Conservation (phyloP, 768 basidiomycete species). For the Panus rudis region DNA sequence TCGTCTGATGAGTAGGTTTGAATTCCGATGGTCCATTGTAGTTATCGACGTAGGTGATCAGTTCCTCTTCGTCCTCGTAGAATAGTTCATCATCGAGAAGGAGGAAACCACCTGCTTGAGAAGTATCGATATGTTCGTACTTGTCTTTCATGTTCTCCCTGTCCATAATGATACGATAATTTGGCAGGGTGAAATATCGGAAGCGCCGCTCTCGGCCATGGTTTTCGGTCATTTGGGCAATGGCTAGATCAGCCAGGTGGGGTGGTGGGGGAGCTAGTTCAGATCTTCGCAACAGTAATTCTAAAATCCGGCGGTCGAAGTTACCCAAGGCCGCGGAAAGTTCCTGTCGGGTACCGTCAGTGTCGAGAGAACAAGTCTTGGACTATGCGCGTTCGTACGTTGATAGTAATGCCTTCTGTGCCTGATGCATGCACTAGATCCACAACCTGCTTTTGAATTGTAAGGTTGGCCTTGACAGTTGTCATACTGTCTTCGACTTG, state of each 20-base stretch:
- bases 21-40: conserved; percentile 18
- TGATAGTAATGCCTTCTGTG: conserved; percentile 62
- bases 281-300: conserved; percentile 68
- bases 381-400: conserved; percentile 33
- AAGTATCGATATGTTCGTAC: conserved; percentile 40
- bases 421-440: conserved; percentile 65
- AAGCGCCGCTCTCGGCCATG: conserved; percentile 81
- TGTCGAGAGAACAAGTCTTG: background rate
- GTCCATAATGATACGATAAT: conserved; percentile 57
- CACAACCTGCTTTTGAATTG: conserved; percentile 77
- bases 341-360: conserved; percentile 37
- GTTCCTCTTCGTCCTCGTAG: conserved; percentile 38
- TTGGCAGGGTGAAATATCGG: conserved; percentile 70
- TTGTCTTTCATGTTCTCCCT: conserved; percentile 58
- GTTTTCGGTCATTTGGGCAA: conserved; percentile 72
- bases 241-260: conserved; percentile 66
- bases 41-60: conserved; percentile 42
- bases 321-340: conserved; percentile 52
- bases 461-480: conserved; percentile 50
- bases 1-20: background rate
- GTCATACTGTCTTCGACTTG: conserved; percentile 2
- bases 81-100: conserved; percentile 41
- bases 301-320: conserved; percentile 78
- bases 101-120: conserved; percentile 48
- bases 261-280: conserved; percentile 57